Base-by-base conservation (phyloP, 2,329 filamentous ascomycete genomes). In the Microdochium nivale region DNA sequence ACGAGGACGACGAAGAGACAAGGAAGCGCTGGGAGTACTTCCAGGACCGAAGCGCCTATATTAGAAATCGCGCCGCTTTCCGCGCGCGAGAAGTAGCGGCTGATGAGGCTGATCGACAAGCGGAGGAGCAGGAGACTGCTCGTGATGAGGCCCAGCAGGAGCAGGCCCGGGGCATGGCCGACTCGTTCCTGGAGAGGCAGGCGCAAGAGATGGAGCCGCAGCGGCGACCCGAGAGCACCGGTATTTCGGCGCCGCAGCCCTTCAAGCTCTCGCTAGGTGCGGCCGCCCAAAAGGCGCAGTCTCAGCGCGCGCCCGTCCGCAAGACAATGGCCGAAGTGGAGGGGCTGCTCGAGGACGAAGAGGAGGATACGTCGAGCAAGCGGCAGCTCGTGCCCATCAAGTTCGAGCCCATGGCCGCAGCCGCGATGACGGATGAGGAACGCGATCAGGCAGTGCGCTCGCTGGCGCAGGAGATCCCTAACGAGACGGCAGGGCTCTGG, bases 211-310 rank as follows among this genome's bases (percentile, higher is more conserved):
- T 95, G 66, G 81, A 80, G 58, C n/a, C n/a, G n/a, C 69, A 74
- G 44, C 71, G 73, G 55, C 70, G 57, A 51, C 50, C 62, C 56
- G 56, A 58, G 62, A 7, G 70, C 1, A 60, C 67, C 25, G 65
- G 67, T 2, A 59, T 69, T 51, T 64, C 73, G 10, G 79, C 81
- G 52, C 88, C 88, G 3, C 84, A 88, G 62, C 85, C 86, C 24
- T 95, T 97, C 79, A 97, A 96, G 68, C 80, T 97, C 52, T 96
- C 90, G 1, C 84, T 97, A 25, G 91, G 91, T 51, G 90, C 90
- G 1, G 89, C 91, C 0, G 88, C 90, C 0, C 90, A 95, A 66
- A 90, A 77, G 59, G 77, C 77, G 0, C 78, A 81, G 49, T 78
- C 78, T 0, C 79, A 80, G 53, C 74, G 77, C 40, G 71, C 71